phyloP scores from a whole-genome alignment of 257 asterid species.

The Penstemon barbatus region DNA sequence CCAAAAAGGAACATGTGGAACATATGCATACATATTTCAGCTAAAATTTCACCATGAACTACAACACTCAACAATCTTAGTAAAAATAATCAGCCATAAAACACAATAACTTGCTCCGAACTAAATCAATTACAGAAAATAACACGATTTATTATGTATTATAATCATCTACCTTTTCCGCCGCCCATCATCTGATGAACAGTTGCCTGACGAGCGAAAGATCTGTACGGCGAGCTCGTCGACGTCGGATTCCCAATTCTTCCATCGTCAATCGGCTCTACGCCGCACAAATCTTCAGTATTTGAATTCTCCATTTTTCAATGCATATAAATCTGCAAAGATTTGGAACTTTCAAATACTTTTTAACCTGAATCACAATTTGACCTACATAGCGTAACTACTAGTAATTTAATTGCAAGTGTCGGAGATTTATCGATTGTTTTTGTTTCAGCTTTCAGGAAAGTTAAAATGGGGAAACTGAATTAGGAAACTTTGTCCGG shows the following conservation, averaged over 20 bases:
- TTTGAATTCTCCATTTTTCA: constrained; percentile 61
- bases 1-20: background rate
- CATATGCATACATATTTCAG: background rate
- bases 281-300: constrained; percentile 55
- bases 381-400: too few species aligned
- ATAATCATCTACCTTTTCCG: constrained; percentile 55
- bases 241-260: constrained; percentile 45
- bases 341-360: too few species aligned
- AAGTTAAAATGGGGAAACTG: too few species aligned
- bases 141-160: background rate
- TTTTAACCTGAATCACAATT: too few species aligned
- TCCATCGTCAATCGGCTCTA: constrained; percentile 51
- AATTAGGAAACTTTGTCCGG: too few species aligned
- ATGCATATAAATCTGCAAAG: too few species aligned
- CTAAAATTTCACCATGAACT: background rate
- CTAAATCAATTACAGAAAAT: constrained; percentile 18
- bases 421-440: too few species aligned
- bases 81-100: background rate
- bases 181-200: constrained; percentile 83
- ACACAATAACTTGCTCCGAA: constrained; percentile 7
- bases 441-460: too few species aligned
- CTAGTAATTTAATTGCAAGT: too few species aligned
- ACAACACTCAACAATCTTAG: background rate
- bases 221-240: constrained; percentile 54
- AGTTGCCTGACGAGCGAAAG: constrained; percentile 50